Conservation (phyloP, 2,329 filamentous ascomycete species). For the Colletotrichum truncatum region DNA sequence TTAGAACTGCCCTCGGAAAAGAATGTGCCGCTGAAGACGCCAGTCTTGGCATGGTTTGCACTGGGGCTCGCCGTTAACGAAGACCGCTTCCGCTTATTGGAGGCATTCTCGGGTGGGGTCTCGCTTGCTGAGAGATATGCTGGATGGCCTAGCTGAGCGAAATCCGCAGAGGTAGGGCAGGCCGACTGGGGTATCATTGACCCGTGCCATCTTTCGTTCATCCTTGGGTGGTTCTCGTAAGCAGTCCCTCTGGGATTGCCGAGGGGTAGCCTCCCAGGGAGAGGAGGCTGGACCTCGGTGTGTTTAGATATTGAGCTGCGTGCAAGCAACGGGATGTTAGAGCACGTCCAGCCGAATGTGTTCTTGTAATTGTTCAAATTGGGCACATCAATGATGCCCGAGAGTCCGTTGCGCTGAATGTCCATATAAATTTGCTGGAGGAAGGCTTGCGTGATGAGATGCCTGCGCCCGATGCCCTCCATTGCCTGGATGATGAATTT, state of each 20-base stretch:
- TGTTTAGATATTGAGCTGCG: conserved; percentile 53
- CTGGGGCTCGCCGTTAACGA: neutral
- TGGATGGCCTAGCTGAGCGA: neutral
- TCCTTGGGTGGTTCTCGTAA: neutral
- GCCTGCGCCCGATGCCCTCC: conserved; percentile 77
- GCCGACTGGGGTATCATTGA: neutral
- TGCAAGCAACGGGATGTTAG: conserved; percentile 58
- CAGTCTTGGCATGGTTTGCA: neutral
- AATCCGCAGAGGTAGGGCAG: neutral
- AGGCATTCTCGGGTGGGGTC: neutral
- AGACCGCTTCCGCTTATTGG: conserved; percentile 34
- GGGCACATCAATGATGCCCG: conserved; percentile 45
- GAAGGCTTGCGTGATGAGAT: conserved; percentile 83
- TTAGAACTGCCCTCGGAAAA: neutral
- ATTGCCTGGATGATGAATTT: conserved; percentile 83
- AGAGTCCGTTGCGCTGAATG: conserved; percentile 65
- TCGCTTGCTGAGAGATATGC: neutral
- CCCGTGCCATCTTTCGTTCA: neutral
- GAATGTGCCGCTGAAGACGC: neutral
- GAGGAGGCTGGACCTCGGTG: conserved; percentile 47
- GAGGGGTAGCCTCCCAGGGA: conserved; percentile 56
- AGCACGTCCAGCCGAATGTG: conserved; percentile 38
- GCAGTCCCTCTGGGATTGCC: conserved; percentile 31
- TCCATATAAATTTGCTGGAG: conserved; percentile 88
- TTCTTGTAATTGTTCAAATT: conserved; percentile 43